Conservation (phyloP, 352 stramenopile species). For the Pythium folliculosum region DNA sequence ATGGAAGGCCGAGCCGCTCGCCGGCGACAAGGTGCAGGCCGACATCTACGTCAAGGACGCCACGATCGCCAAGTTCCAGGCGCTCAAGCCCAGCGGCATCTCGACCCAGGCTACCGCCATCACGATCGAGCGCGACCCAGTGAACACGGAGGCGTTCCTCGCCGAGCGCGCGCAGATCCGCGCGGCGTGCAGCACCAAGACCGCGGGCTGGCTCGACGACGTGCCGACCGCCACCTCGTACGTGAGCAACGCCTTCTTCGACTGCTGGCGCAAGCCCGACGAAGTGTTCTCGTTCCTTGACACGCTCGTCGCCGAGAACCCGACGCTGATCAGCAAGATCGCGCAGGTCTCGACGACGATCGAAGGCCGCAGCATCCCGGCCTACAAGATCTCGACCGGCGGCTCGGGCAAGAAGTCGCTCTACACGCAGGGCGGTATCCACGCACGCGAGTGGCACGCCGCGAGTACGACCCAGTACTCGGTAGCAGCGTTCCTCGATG, state of each 20-base stretch:
- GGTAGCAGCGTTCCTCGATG: constrained; percentile 32
- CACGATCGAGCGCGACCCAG: constrained; percentile 12
- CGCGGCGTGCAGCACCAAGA: constrained; percentile 14
- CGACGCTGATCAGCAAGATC: constrained; percentile 33
- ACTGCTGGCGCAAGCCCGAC: constrained; percentile 33
- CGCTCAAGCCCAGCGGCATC: constrained; percentile 13
- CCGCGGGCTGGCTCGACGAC: not conserved
- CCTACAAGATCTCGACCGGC: constrained; percentile 37
- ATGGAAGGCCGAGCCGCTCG: constrained; percentile 15
- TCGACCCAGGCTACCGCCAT: not conserved
- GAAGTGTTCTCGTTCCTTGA: constrained; percentile 34
- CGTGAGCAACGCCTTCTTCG: constrained; percentile 34
- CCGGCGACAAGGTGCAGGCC: constrained; percentile 13
- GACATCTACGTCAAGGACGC: constrained; percentile 21
- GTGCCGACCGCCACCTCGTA: constrained; percentile 22
- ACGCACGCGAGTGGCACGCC: constrained; percentile 38
- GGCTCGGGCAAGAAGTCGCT: constrained; percentile 24
- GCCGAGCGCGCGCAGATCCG: not conserved
- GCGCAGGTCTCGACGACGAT: constrained; percentile 25
- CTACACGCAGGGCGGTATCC: constrained; percentile 33
- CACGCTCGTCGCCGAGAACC: constrained; percentile 32
- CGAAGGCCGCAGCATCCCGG: constrained; percentile 27
- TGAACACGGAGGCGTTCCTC: constrained; percentile 23
- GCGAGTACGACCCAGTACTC: constrained; percentile 30
- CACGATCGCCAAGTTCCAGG: constrained; percentile 21